Evolutionary conservation across 2,329 filamentous ascomycete genomes (phyloP), one percentile per base, ranked within the genome.

Genomic region (Exophiala alcalophila): DNA sequence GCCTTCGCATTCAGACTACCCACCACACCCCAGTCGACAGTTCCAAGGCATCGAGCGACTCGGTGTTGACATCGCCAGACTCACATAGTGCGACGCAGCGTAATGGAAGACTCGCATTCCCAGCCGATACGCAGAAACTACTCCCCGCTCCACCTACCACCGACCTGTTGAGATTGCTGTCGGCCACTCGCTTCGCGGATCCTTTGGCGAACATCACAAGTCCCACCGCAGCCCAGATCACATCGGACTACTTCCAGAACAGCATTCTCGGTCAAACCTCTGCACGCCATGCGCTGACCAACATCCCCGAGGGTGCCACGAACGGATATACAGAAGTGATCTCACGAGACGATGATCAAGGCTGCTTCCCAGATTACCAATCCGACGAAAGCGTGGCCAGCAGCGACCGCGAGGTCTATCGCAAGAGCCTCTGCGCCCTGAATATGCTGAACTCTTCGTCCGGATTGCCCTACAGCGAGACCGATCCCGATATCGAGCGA

Each of bases 371-470:
- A 2, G 40, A 45, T 14, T 25, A 48, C 7, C 26, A 42, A n/a
- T 39, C 29, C n/a, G 38, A 30, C 11, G 34, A 46, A 35, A 53
- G 50, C 20, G 36, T 50, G 15, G 49, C 42, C 14, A 54, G 51
- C 37, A 50, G 45, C 26, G 51, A 54, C 23, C 48, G 48, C 6
- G 48, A 54, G 34, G 45, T 49, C 18, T 52, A 47, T 24, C 45
- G 51, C 10, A 41, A 39, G 29, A 54, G 51, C 37, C 43, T 54
- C 4, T 46, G 35, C 25, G 48, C 46, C 15, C 18, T 54, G 31
- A 43, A 54, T 20, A 40, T 47, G 29, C 32, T 54, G 18, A 51
- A 49, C 25, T 43, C 38, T 4, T 44, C 45, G 7, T 26, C 34
- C 10, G 29, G 29, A 14, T 30, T 48, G 9, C 40, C 33, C 9